Base-by-base conservation (phyloP, 208 protist species). In the Trypanosomatidae sp. region DNA sequence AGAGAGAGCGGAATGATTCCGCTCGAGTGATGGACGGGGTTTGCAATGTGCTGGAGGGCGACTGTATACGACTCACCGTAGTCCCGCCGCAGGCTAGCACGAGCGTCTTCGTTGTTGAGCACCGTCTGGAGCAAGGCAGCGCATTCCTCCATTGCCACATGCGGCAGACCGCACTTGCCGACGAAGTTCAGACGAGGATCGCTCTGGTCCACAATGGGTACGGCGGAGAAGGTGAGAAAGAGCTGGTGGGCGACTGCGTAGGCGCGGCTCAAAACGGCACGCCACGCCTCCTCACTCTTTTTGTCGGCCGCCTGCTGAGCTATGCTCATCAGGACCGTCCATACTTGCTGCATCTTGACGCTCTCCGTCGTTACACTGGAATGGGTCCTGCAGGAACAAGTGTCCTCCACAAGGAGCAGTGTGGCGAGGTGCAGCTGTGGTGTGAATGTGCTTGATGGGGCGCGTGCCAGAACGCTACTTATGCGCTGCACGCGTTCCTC, bases 111-210 rank as follows among this genome's bases (percentile, higher is more conserved):
- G 69, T 74, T 58, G 53, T 70, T 49, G 28, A 80, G 43, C 17
- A 76, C 71, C 28, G 70, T 76, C 70, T 76, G 76, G 55, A 73
- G 64, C 36, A 80, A 43, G 28, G 65, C 70, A 17, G 33, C 59
- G 49, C 76, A 72, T 70, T 59, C 64, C 25, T 30, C 65, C 47
- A 62, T 60, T 17, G 76, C 28, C 41, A 75, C 60, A 50, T 75
- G 15, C 13, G 64, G 58, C 15, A 80, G 55, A 22, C 69, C 53
- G 50, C 69, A 75, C 36, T 39, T 56, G 5, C 76, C 76, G n/a
- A 75, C 41, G 58, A 68, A 75, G 64, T 53, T 28, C 19, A 80
- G 25, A 44, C 76, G 76, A 15, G 76, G 70, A 25, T 80, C 65
- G 33, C 39, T 33, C 25, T 72, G 56, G 3, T 53, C 39, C 43